Conservation (phyloP, 1,284 basidiomycete species). For the Ceratobasidium sp. region DNA sequence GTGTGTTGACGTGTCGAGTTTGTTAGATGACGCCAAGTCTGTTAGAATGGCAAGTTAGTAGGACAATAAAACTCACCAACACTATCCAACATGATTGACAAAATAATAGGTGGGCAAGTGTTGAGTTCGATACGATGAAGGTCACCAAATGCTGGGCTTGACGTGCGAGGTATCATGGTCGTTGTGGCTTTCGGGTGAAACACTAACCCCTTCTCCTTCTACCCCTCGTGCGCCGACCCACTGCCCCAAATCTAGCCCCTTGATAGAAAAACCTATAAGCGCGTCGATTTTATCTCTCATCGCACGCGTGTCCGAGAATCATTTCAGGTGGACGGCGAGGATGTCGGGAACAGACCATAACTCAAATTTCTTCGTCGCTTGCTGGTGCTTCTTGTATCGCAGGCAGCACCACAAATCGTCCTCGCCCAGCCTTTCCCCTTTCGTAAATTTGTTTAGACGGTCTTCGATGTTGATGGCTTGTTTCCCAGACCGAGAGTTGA, state of each 20-base stretch:
- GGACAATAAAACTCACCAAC: too few species aligned
- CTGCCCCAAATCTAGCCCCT: constrained; percentile 81
- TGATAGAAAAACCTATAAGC: constrained; percentile 89
- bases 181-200: too few species aligned
- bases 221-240: constrained; percentile 77
- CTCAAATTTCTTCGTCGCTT: constrained; percentile 86
- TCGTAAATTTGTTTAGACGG: constrained; percentile 96
- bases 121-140: too few species aligned
- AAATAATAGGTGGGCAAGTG: too few species aligned
- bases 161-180: too few species aligned
- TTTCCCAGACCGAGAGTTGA: constrained; percentile 63
- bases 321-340: constrained; percentile 94
- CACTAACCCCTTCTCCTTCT: constrained; percentile 52
- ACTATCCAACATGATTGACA: too few species aligned
- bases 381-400: constrained; percentile 87
- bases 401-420: constrained; percentile 98
- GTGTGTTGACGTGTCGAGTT: too few species aligned
- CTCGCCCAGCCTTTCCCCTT: constrained; percentile 93
- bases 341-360: constrained; percentile 92
- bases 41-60: too few species aligned
- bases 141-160: too few species aligned
- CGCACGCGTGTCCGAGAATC: constrained; percentile 92
- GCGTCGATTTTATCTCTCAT: constrained; percentile 97
- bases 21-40: too few species aligned
- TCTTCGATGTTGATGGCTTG: constrained; percentile 86